These are phyloP conservation scores for Diplocarpon mali DNA, from an alignment of 2,329 filamentous ascomycete genomes.

Conservation along the genomic window DNA sequence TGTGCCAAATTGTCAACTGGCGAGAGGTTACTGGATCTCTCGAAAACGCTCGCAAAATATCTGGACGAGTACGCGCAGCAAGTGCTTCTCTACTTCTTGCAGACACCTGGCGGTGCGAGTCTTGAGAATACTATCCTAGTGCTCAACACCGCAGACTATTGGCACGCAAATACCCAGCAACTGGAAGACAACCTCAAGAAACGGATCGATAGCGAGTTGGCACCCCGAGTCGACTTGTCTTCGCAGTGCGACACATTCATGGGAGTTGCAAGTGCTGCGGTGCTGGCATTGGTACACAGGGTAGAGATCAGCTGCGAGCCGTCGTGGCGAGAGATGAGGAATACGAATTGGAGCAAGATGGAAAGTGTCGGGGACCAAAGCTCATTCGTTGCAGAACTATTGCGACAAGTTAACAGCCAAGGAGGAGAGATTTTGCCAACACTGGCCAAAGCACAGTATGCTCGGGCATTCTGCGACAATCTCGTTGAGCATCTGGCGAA, in stretches of 20 bases:
- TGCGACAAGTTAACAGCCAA: conserved; percentile 60
- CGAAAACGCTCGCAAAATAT: conserved; percentile 80
- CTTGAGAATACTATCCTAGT: conserved; percentile 75
- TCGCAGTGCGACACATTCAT: conserved; percentile 92
- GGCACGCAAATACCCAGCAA: conserved; percentile 85
- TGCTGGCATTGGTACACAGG: conserved; percentile 71
- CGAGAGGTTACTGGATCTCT: conserved; percentile 73
- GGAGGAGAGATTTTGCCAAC: conserved; percentile 65
- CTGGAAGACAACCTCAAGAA: conserved; percentile 91
- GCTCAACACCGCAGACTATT: conserved; percentile 95
- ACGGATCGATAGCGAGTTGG: conserved; percentile 71
- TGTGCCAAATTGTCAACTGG: conserved; percentile 93
- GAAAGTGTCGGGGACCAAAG: conserved; percentile 91
- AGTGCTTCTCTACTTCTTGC: conserved; percentile 64
- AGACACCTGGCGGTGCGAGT: conserved; percentile 36
- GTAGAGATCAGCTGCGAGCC: conserved; percentile 76
- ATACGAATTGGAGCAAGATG: conserved; percentile 89
- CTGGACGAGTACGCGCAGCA: conserved; percentile 93
- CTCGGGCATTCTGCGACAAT: conserved; percentile 88
- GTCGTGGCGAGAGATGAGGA: conserved; percentile 93
- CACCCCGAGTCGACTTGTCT: conserved; percentile 71
- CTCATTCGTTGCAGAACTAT: conserved; percentile 75
- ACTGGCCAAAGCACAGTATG: conserved; percentile 85
- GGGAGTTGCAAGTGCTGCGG: conserved; percentile 80
- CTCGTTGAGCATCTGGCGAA: conserved; percentile 79